These are phyloP conservation scores for Serpula lacrymans DNA, from an alignment of 768 basidiomycete species.

Conservation along the genomic window DNA sequence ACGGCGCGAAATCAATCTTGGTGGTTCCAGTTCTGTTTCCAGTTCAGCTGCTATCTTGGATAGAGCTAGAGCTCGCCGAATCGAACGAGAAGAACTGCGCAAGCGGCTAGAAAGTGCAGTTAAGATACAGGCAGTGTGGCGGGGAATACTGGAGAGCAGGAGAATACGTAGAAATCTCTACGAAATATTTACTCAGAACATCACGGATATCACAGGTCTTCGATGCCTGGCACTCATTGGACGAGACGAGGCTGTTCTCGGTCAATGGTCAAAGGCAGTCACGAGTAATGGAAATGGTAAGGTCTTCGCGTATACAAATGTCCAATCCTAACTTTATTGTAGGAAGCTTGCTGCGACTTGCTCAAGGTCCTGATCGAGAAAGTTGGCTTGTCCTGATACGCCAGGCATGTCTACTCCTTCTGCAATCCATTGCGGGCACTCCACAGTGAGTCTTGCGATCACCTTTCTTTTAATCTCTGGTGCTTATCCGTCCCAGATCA, in stretches of 20 bases:
- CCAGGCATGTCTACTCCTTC: slow-evolving; percentile 44
- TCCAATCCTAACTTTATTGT: slow-evolving; percentile 2
- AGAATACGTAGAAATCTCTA: slow-evolving; percentile 44
- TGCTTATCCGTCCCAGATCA: slow-evolving; percentile 37
- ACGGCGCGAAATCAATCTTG: slow-evolving; percentile 71
- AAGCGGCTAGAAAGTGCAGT: slow-evolving; percentile 55
- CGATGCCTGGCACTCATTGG: slow-evolving; percentile 66
- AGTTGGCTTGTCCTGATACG: slow-evolving; percentile 66
- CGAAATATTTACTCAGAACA: slow-evolving; percentile 47
- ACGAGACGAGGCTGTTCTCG: slow-evolving; percentile 29
- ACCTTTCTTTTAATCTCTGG: neutral
- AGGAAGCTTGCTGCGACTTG: slow-evolving; percentile 42
- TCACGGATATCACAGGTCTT: slow-evolving; percentile 52
- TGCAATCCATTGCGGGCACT: slow-evolving; percentile 46
- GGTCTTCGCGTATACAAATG: too few relatives aligned
- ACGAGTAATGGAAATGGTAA: slow-evolving; percentile 12
- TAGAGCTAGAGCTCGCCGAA: slow-evolving; percentile 56
- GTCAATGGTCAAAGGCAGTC: slow-evolving; percentile 26
- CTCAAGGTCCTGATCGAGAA: slow-evolving; percentile 31
- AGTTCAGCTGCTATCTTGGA: slow-evolving; percentile 57
- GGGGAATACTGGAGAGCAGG: slow-evolving; percentile 43
- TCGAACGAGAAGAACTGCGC: slow-evolving; percentile 54
- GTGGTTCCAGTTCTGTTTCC: slow-evolving; percentile 53
- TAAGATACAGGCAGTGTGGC: slow-evolving; percentile 70
- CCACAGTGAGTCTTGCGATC: slow-evolving; percentile 52